Percentiles rank a stretch among this genome's conserved stretches.
Conservation (phyloP, 2,329 filamentous ascomycete species). For the Metarhizium guizhouense region DNA sequence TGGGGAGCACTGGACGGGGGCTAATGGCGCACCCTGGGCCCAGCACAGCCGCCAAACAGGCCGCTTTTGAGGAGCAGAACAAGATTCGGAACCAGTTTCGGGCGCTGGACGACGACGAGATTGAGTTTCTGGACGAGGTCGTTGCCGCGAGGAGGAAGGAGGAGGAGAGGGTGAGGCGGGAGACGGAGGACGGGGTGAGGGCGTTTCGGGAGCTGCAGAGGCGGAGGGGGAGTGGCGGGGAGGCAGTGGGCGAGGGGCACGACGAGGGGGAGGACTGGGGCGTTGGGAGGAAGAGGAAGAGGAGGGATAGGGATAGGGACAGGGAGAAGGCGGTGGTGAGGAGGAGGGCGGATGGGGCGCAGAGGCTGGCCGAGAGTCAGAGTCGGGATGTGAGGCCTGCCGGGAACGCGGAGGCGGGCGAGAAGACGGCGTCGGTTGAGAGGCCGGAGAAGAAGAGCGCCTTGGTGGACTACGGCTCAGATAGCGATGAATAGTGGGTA, state of each 20-base stretch:
- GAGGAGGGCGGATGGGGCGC: conserved; percentile 12
- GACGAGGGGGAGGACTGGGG: conserved; percentile 21
- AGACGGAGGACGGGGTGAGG: conserved; percentile 48
- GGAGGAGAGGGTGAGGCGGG: conserved; percentile 43
- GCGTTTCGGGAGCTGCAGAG: conserved; percentile 45
- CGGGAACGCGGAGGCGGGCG: conserved; percentile 7
- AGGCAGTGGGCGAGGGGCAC: conserved; percentile 8
- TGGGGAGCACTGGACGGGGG: background rate
- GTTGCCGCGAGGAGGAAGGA: conserved; percentile 38
- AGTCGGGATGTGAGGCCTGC: conserved; percentile 8
- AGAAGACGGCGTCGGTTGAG: conserved; percentile 3
- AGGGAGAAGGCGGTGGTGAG: conserved; percentile 26
- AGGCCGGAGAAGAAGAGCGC: conserved; percentile 13
- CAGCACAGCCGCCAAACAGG: conserved; percentile 62
- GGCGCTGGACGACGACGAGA: conserved; percentile 68
- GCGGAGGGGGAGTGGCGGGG: conserved; percentile 17
- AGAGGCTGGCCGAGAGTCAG: background rate
- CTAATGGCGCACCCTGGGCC: background rate
- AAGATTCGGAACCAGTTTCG: conserved; percentile 70
- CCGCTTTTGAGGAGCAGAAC: conserved; percentile 67
- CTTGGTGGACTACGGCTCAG: conserved; percentile 49
- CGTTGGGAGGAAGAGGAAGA: conserved; percentile 26
- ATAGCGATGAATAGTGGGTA: conserved; percentile 29
- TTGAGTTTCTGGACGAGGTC: conserved; percentile 62
- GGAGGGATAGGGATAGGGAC: conserved; percentile 25